Conservation (phyloP, 2,329 filamentous ascomycete species). For the Ophiostoma triangulosporum region DNA sequence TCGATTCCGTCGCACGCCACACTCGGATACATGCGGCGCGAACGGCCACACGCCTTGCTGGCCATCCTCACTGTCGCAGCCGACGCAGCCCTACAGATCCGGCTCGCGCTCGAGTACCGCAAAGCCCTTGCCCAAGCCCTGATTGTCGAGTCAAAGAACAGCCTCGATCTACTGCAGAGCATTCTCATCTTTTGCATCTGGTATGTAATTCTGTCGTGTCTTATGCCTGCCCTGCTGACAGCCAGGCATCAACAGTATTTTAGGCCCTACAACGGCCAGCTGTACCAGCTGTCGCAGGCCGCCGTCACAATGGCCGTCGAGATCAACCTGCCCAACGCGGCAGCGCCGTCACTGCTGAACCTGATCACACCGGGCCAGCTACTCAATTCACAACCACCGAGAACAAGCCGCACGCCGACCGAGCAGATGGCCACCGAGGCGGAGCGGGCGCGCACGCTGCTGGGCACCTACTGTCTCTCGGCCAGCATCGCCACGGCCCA, state of each 20-base stretch:
- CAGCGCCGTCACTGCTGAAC: not conserved
- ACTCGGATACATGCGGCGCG: slow-evolving; percentile 11
- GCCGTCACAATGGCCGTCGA: slow-evolving; percentile 14
- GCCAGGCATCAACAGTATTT: slow-evolving; percentile 14
- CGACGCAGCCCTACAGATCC: slow-evolving; percentile 10
- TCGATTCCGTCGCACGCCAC: slow-evolving; percentile 9
- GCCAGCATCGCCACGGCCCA: slow-evolving; percentile 12
- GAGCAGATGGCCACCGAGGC: slow-evolving; percentile 9
- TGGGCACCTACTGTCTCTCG: slow-evolving; percentile 15
- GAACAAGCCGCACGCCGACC: not conserved
- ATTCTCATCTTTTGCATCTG: slow-evolving; percentile 15
- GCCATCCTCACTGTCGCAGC: slow-evolving; percentile 11
- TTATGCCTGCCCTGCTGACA: not conserved
- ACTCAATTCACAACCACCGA: not conserved
- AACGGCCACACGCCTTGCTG: slow-evolving; percentile 14
- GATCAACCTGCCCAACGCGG: slow-evolving; percentile 9
- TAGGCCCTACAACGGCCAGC: slow-evolving; percentile 11
- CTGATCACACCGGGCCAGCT: not conserved
- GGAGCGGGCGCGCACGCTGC: slow-evolving; percentile 13
- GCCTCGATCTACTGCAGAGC: slow-evolving; percentile 15
- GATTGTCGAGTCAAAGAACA: slow-evolving; percentile 13
- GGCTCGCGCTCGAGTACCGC: slow-evolving; percentile 14
- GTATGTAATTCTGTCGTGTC: slow-evolving; percentile 7
- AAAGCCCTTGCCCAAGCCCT: slow-evolving; percentile 12
- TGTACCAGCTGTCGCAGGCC: slow-evolving; percentile 16